These are phyloP conservation scores for Agastache rugosa DNA, from an alignment of 257 asterid genomes.

Conservation along the genomic window DNA sequence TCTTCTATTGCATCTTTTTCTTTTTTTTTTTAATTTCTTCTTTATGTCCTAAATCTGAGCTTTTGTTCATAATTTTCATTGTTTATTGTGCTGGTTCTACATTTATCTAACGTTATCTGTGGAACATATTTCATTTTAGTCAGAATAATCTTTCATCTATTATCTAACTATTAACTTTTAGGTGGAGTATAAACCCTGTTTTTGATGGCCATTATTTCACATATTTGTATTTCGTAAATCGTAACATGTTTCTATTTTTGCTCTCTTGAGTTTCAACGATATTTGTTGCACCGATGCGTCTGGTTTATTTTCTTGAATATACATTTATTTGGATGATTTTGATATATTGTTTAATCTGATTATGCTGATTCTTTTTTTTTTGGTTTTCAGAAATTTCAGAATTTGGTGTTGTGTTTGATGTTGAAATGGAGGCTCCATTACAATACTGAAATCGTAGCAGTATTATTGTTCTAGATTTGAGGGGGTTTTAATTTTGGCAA, in stretches of 20 bases:
- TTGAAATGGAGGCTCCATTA: constrained; percentile 35
- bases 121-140: background rate
- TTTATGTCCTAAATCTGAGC: background rate
- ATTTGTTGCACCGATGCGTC: background rate
- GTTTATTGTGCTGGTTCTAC: background rate
- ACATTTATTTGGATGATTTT: constrained; percentile 1
- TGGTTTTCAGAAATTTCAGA: constrained; percentile 27
- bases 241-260: background rate
- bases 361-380: constrained; percentile 22
- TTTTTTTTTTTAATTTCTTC: background rate
- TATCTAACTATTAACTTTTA: background rate
- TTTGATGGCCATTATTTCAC: background rate
- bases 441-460: constrained; percentile 35
- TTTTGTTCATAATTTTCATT: background rate
- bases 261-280: background rate
- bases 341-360: constrained; percentile 29
- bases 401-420: constrained; percentile 32
- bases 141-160: background rate
- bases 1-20: background rate
- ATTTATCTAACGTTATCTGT: background rate
- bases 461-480: constrained; percentile 30
- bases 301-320: background rate
- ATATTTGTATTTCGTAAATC: background rate
- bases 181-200: constrained; percentile 9
- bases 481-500: constrained; percentile 30